A percentile compares a stretch with the other conserved stretches of the same genome.
Evolutionary conservation across 805 yeast species (phyloP).

Genomic region (Monosporozyma solicola): DNA sequence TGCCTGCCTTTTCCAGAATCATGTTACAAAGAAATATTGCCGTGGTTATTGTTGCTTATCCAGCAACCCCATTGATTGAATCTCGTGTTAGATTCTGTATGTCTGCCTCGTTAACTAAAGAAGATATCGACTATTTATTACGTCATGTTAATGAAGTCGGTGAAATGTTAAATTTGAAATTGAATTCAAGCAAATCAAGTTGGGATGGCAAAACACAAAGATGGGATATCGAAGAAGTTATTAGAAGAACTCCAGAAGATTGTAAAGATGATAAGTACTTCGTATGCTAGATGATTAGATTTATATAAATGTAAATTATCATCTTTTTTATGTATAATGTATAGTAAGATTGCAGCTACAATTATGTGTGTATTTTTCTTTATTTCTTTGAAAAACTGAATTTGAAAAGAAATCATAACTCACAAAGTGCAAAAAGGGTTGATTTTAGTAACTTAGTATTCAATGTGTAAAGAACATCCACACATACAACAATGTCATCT

Average conservation of each 20-base stretch:
- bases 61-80: conserved; percentile 88
- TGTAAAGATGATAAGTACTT: conserved; percentile 35
- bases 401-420: background rate
- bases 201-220: conserved; percentile 64
- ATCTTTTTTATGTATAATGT: background rate
- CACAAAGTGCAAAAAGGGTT: background rate
- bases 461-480: background rate
- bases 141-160: conserved; percentile 70
- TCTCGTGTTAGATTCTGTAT: conserved; percentile 91
- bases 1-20: conserved; percentile 86
- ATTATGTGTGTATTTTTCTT: too few relatives aligned
- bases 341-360: background rate
- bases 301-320: background rate
- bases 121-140: conserved; percentile 78
- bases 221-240: conserved; percentile 71
- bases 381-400: background rate
- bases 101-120: conserved; percentile 84
- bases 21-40: conserved; percentile 77
- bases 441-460: background rate
- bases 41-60: conserved; percentile 93
- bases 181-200: conserved; percentile 69
- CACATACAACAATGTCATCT: conserved; percentile 31
- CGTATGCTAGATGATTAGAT: conserved; percentile 9
- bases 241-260: conserved; percentile 64
- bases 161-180: conserved; percentile 63